These are phyloP conservation scores for Cladosporium sp. DNA, from an alignment of 2,329 filamentous ascomycete species.

Conservation along the genomic window DNA sequence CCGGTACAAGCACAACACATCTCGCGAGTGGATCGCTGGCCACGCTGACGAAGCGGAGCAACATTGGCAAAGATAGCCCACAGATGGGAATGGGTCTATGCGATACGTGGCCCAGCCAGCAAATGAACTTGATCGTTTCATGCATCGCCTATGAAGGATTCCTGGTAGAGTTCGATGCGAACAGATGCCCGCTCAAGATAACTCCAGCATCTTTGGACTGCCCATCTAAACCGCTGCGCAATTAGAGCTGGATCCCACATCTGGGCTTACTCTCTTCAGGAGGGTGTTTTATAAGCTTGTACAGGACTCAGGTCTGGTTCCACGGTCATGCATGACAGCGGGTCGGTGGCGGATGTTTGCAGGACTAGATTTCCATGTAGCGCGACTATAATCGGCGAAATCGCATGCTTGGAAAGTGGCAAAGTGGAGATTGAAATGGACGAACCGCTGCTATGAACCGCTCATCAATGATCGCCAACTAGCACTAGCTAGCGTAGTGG, in stretches of 20 bases:
- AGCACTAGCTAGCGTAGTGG: background rate
- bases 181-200: no score
- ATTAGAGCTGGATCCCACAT: no score
- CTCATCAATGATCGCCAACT: background rate
- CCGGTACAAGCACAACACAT: background rate
- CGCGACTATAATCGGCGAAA: background rate
- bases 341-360: background rate
- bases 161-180: no score
- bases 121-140: background rate
- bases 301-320: no score
- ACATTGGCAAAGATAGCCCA: background rate
- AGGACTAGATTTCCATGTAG: background rate
- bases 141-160: background rate
- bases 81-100: background rate
- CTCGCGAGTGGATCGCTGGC: background rate
- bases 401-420: slow-evolving; percentile 1
- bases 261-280: no score
- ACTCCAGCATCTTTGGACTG: no score
- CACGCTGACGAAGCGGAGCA: background rate
- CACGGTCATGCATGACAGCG: background rate
- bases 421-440: background rate
- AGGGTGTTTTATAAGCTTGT: no score
- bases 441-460: background rate
- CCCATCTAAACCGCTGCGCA: no score
- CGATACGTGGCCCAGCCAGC: background rate